Evolutionary conservation across 306 rosid species (phyloP).

Genomic region (Vigna hirtella): DNA sequence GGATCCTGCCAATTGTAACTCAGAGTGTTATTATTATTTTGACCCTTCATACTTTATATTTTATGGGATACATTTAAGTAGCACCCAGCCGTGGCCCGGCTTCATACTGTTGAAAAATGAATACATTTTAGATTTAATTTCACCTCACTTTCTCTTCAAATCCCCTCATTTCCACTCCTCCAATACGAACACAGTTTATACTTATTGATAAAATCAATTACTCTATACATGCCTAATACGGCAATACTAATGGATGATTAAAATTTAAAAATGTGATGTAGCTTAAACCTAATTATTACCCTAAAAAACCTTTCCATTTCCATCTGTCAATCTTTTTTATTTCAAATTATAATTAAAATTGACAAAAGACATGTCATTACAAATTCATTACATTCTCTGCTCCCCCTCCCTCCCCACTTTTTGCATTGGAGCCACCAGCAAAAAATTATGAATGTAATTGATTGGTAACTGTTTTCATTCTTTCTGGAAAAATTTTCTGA

Average conservation of each 20-base stretch:
- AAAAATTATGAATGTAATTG: slow-evolving; percentile 7
- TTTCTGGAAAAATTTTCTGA: not conserved
- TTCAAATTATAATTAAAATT: not conserved
- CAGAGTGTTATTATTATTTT: no score
- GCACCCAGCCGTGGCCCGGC: slow-evolving; percentile 18
- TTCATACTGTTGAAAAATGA: slow-evolving; percentile 8
- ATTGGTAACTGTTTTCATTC: not conserved
- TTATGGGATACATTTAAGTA: not conserved
- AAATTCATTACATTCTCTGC: not conserved
- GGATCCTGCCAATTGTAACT: no score
- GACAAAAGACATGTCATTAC: not conserved
- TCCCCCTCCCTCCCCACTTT: not conserved
- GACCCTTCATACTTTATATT: slow-evolving; percentile 2
- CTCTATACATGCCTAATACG: slow-evolving; percentile 19
- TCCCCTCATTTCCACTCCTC: no score
- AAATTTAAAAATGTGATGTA: slow-evolving; percentile 2
- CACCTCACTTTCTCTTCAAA: no score
- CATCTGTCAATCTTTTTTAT: not conserved
- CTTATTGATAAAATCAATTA: slow-evolving; percentile 8
- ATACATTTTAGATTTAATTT: slow-evolving; percentile 20
- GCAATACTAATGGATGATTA: not conserved
- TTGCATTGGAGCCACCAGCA: not conserved
- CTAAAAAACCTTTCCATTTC: slow-evolving; percentile 3
- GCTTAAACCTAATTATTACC: not conserved
- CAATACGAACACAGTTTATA: no score